Evolutionary conservation across 345 rosid species (phyloP), one percentile per base, ranked within the genome.

Genomic region (Pugionium dolabratum): DNA sequence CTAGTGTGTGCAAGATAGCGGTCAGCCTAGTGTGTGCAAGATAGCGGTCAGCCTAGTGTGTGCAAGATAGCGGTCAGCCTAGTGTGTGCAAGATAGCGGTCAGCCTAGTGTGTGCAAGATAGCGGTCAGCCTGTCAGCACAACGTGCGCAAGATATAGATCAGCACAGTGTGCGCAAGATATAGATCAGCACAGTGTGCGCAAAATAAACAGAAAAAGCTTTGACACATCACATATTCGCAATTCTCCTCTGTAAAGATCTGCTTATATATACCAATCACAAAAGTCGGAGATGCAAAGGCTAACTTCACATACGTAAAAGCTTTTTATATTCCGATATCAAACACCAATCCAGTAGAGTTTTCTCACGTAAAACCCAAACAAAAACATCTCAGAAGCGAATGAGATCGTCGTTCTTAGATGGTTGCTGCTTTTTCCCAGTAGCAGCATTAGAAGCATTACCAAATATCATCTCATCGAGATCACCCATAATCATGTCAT

Each of bases 401-500:
- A 90, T 90, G 54, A 90, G 80, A 80, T 93, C 97, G 46, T 86
- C 85, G 73, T 85, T 87, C 74, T 86, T 93, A 0, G 91, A 33
- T 27, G 86, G 25, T 57, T 78, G 84, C 65, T 74, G 84, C 79
- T 82, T 84, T 84, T 85, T 87, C 1, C 69, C 41, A 55, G 40
- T 44, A 26, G 61, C 62, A 53, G 62, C 45, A n/a, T 62, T 45
- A 9, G 93, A 80, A 9, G 83, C 36, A 18, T 90, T 85, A 48
- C 97, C 97, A 30, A 93, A 93, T 64, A 93, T 88, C 97, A 90
- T 88, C 72, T 93, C 92, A 68, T 93, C 97, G 0, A 93, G 91
- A 80, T 93, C 98, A 77, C 85, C 97, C 94, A 90, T 83, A 91
- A 89, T 82, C 96, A 85, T 81, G 73, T 85, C 88, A 9, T 90